Evolutionary conservation across 2,329 filamentous ascomycete genomes (phyloP), one percentile per base, ranked within the genome.

Genomic region (Exophiala sp.): DNA sequence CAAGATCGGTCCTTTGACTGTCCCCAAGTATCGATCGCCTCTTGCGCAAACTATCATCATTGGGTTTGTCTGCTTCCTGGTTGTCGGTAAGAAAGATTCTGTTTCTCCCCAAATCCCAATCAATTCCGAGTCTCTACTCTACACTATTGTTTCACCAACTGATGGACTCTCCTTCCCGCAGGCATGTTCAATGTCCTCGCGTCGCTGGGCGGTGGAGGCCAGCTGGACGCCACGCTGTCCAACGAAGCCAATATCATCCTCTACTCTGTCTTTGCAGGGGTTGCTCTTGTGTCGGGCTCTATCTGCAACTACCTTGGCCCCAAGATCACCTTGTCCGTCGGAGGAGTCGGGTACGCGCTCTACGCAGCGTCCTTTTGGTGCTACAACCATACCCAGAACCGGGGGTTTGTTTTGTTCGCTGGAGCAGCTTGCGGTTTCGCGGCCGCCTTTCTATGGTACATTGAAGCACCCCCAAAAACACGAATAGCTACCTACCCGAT

Each of bases 261-360:
- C 40, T 49, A 88, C 70, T 80, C 80, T 55, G 85, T 82, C 27
- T 88, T 88, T 64, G 79, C 78, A 48, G 76, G 82, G 2, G 71
- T 82, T 11, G 79, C 78, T 11, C 82, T 82, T 71, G 79, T 81
- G 56, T 78, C 79, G 40, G 80, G 80, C 13, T 70, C 67, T 18
- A 67, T 73, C 45, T 65, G 69, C 37, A 73, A 54, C 34, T 27
- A n/a, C 4, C 14, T 54, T 19, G 71, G 71, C 43, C 60, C 73
- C 19, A 68, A 65, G 29, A 58, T 68, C 35, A 70, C 70, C 3
- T 56, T 73, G 19, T 68, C 68, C n/a, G 60, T 73, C 13, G 71
- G 71, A 42, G 71, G 71, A 2, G 66, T 73, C 43, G 71, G 68
- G 1, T 73, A 75, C 54, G 72, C 70, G 51, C 60, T 76, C 42